Conservation (phyloP, 495 filamentous ascomycete species). For the Pseudomonodictys pantanalensis region DNA sequence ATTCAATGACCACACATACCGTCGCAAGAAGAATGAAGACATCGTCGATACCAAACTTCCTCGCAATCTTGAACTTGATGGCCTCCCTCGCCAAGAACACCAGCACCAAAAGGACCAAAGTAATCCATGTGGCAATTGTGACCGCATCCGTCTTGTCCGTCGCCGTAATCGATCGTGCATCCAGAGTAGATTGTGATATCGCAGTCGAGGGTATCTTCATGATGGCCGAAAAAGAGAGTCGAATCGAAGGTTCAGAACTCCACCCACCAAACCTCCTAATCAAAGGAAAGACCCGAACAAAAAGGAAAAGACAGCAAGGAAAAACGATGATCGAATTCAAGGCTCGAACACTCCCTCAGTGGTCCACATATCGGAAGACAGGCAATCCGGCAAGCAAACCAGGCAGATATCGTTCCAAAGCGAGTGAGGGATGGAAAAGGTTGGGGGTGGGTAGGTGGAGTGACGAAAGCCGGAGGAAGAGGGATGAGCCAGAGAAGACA, state of each 20-base stretch:
- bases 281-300: neutral
- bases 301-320: conserved; percentile 1
- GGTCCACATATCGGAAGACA: neutral
- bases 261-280: neutral
- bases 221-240: neutral
- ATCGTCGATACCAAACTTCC: conserved; percentile 21
- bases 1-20: conserved; percentile 3
- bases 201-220: conserved; percentile 17
- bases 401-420: neutral
- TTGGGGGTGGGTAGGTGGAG: neutral
- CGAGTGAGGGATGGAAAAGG: neutral
- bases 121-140: conserved; percentile 16
- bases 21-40: conserved; percentile 23
- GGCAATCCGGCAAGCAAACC: neutral
- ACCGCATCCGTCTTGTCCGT: conserved; percentile 18
- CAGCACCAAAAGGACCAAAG: conserved; percentile 11
- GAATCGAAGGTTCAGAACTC: conserved; percentile 1
- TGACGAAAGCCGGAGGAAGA: neutral
- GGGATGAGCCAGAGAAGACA: neutral
- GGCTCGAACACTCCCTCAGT: too few species aligned
- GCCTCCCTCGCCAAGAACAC: conserved; percentile 8
- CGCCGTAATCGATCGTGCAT: conserved; percentile 15
- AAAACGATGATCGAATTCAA: conserved; percentile 9
- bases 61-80: conserved; percentile 17
- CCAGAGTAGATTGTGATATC: conserved; percentile 1